A percentile compares a stretch with the other conserved stretches of the same genome.
Evolutionary conservation across 2,329 filamentous ascomycete genomes (phyloP).

Genomic region (Penicillium capsulatum): DNA sequence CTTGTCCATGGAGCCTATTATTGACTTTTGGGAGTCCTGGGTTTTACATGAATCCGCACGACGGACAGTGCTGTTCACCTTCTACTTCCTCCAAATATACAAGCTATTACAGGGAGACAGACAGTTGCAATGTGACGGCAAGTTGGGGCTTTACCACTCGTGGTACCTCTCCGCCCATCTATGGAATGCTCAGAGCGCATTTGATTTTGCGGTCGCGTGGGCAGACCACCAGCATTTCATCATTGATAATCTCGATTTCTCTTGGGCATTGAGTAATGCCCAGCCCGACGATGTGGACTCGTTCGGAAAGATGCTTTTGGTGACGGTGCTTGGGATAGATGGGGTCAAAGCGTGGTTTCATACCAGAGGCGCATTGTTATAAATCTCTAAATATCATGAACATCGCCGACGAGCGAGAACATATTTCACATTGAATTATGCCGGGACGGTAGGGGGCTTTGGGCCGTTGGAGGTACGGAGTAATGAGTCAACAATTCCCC

Average conservation of each 20-base stretch:
- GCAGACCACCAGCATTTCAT: slow-evolving; percentile 25
- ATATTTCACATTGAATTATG: too few species aligned
- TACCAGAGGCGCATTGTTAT: slow-evolving; percentile 15
- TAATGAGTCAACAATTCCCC: too few species aligned
- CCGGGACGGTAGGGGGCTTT: too few species aligned
- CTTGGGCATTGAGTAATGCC: slow-evolving; percentile 15
- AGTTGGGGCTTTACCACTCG: slow-evolving; percentile 24
- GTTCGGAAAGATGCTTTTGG: slow-evolving; percentile 28
- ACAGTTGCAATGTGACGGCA: slow-evolving; percentile 22
- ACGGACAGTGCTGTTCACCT: slow-evolving; percentile 49
- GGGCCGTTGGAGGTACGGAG: too few species aligned
- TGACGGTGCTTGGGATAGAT: slow-evolving; percentile 26
- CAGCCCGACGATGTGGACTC: slow-evolving; percentile 26
- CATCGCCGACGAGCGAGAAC: too few species aligned
- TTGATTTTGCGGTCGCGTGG: slow-evolving; percentile 30
- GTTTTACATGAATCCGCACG: slow-evolving; percentile 53
- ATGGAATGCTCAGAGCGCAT: slow-evolving; percentile 25
- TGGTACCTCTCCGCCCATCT: slow-evolving; percentile 30
- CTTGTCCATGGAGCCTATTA: slow-evolving; percentile 40
- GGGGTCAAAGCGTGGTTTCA: slow-evolving; percentile 26
- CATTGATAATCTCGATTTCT: slow-evolving; percentile 25
- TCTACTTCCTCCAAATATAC: slow-evolving; percentile 41
- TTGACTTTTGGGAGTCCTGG: slow-evolving; percentile 51
- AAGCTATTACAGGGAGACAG: slow-evolving; percentile 20
- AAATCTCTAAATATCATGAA: too few species aligned